Conservation (phyloP, 805 yeast species). For the Monosporozyma unispora region DNA sequence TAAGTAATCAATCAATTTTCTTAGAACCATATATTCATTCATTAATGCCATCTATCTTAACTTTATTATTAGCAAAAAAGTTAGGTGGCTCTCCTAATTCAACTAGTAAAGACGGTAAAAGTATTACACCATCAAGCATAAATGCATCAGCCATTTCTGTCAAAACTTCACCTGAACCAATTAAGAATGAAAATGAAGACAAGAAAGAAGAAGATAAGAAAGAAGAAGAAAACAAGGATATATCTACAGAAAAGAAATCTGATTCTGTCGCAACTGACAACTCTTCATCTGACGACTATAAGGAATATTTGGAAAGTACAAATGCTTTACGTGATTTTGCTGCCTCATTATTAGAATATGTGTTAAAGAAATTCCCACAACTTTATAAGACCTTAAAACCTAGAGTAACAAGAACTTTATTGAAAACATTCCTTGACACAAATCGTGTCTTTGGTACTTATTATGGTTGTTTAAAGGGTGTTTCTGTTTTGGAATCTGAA, state of each 20-base stretch:
- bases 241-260: background rate
- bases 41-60: constrained; percentile 90
- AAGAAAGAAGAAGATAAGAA: constrained; percentile 7
- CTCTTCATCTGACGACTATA: constrained; percentile 14
- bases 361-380: constrained; percentile 72
- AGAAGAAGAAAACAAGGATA: background rate
- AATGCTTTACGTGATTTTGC: constrained; percentile 80
- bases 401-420: constrained; percentile 82
- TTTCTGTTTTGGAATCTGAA: constrained; percentile 77
- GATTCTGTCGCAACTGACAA: background rate
- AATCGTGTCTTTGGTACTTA: constrained; percentile 81
- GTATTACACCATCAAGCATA: background rate
- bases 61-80: constrained; percentile 78
- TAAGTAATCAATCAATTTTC: constrained; percentile 75
- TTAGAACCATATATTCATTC: constrained; percentile 95
- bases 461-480: constrained; percentile 83
- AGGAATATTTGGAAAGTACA: constrained; percentile 32
- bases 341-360: constrained; percentile 68
- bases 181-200: constrained; percentile 1
- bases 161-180: background rate
- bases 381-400: constrained; percentile 86
- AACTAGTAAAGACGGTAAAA: constrained; percentile 23
- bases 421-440: constrained; percentile 83
- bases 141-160: background rate
- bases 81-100: constrained; percentile 47